A percentile compares a stretch with the other conserved stretches of the same genome.
Evolutionary conservation across 1,284 basidiomycete species (phyloP).

Genomic region (Malassezia psittaci): DNA sequence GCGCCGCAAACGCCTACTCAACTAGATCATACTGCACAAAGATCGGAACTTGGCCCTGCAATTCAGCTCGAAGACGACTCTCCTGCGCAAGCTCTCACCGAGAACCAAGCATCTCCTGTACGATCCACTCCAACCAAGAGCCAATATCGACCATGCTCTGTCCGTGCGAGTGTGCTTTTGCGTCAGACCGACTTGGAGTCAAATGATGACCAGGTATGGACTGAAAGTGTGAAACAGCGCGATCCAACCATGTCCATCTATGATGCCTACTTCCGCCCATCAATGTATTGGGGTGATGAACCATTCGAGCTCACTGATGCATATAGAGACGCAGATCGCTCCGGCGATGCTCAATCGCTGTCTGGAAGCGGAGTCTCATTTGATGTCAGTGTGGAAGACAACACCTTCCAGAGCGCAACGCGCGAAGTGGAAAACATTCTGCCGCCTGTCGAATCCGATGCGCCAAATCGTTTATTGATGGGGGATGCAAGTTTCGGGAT

Average conservation of each 20-base stretch:
- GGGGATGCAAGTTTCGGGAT: background rate
- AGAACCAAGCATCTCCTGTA: background rate
- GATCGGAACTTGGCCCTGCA: background rate
- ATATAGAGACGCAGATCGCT: background rate
- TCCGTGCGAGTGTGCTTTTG: background rate
- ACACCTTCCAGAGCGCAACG: conserved; percentile 9
- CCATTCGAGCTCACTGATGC: background rate
- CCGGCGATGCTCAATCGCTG: background rate
- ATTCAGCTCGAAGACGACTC: background rate
- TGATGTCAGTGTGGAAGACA: background rate
- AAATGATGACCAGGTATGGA: background rate
- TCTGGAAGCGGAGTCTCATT: background rate
- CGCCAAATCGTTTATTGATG: conserved; percentile 1
- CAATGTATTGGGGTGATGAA: background rate
- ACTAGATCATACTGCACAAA: no score
- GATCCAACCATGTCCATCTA: conserved; percentile 14
- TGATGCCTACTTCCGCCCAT: conserved; percentile 14
- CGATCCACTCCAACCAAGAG: background rate
- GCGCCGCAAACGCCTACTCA: no score
- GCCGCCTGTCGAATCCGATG: conserved; percentile 13
- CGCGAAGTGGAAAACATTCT: conserved; percentile 30
- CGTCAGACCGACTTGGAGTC: background rate
- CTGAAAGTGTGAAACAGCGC: background rate
- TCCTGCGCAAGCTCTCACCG: background rate
- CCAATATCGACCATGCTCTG: background rate